These are phyloP conservation scores for Rhizophagus clarus DNA, from an alignment of 192 early-diverging fungal genomes.

Conservation along the genomic window DNA sequence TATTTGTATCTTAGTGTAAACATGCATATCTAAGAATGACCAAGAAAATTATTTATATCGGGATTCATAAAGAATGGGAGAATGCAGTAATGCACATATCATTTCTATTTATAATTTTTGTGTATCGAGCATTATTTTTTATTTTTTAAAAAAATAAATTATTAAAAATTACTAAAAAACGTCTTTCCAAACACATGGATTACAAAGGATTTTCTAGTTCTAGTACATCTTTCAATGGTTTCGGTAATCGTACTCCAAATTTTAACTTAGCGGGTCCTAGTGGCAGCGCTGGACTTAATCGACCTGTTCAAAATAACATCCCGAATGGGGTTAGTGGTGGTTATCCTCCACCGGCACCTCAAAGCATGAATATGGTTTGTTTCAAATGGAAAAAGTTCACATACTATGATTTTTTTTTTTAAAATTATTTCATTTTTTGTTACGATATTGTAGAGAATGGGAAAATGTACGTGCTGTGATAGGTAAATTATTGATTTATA, in stretches of 20 bases:
- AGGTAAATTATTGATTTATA: slow-evolving; percentile 38
- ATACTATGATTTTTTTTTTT: not conserved
- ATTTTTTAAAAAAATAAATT: too few relatives aligned
- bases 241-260: not conserved
- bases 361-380: not conserved
- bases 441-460: slow-evolving; percentile 45
- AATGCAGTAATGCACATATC: not conserved
- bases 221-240: not conserved
- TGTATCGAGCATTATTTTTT: not conserved
- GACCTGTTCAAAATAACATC: not conserved
- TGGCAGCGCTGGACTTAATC: not conserved
- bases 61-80: not conserved
- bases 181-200: not conserved
- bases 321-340: not conserved
- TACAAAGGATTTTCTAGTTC: not conserved
- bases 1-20: not conserved
- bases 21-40: not conserved
- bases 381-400: not conserved
- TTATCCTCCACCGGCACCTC: not conserved
- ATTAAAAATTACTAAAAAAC: too few relatives aligned
- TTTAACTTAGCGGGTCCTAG: not conserved
- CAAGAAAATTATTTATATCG: not conserved
- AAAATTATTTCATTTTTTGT: not conserved
- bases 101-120: not conserved
- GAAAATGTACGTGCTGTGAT: slow-evolving; percentile 67